A percentile compares a stretch with the other conserved stretches of the same genome.
These are phyloP conservation scores for Adenanthera pavonina DNA, from an alignment of 306 rosid genomes.

Conservation along the genomic window DNA sequence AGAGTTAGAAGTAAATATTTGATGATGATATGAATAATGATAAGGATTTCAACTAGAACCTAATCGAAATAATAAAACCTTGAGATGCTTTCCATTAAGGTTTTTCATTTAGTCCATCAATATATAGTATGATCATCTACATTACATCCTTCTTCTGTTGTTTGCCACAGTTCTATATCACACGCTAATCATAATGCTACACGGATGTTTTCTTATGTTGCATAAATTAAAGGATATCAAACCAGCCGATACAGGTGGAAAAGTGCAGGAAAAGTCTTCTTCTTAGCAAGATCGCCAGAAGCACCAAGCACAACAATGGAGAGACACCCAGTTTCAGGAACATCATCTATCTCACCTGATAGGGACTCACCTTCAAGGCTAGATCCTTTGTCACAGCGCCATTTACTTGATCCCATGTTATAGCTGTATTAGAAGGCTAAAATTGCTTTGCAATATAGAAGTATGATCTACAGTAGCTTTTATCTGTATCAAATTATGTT, in stretches of 20 bases:
- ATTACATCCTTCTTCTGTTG: not conserved
- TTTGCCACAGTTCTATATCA: not conserved
- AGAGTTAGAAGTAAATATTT: not conserved
- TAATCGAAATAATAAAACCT: not conserved
- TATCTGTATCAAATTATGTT: slow-evolving; percentile 26
- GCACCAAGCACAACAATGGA: slow-evolving; percentile 88
- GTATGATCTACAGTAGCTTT: slow-evolving; percentile 9
- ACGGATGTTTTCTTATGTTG: not conserved
- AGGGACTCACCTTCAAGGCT: slow-evolving; percentile 45
- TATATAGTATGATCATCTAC: slow-evolving; percentile 2
- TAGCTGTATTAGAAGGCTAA: slow-evolving; percentile 21
- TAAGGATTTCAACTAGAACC: not conserved
- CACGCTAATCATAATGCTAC: slow-evolving; percentile 17
- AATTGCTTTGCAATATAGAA: slow-evolving; percentile 31
- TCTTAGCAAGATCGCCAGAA: slow-evolving; percentile 93
- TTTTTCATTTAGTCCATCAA: slow-evolving; percentile 7
- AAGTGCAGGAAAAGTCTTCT: slow-evolving; percentile 90
- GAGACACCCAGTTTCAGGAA: slow-evolving; percentile 63
- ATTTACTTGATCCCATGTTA: slow-evolving; percentile 69
- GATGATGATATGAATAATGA: not conserved
- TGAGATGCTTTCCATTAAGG: not conserved
- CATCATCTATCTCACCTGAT: slow-evolving; percentile 44
- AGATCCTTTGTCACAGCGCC: slow-evolving; percentile 69
- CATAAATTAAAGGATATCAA: not conserved
- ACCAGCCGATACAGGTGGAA: slow-evolving; percentile 80